A percentile compares a stretch with the other conserved stretches of the same genome.
These are phyloP conservation scores for Lichenothelia convexa DNA, from an alignment of 495 filamentous ascomycete genomes.

Conservation along the genomic window DNA sequence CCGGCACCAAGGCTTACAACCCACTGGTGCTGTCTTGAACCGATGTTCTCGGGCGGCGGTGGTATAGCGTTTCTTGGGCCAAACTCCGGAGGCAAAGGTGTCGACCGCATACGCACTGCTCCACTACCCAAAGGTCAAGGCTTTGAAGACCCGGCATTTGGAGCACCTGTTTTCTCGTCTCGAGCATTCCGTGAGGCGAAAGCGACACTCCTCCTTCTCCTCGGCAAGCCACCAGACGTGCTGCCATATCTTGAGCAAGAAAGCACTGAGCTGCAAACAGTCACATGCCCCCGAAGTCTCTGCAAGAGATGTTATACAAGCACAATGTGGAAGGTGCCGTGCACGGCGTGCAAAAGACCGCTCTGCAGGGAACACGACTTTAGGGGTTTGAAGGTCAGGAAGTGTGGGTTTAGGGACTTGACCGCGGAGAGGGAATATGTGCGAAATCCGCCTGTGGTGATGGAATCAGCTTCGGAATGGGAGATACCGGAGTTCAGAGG, in stretches of 20 bases:
- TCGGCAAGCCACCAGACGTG: constrained; percentile 15
- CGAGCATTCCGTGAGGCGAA: constrained; percentile 11
- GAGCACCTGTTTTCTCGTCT: constrained; percentile 7
- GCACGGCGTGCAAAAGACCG: constrained; percentile 36
- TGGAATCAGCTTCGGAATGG: too few relatives aligned
- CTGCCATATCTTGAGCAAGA: constrained; percentile 23
- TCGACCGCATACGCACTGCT: constrained; percentile 37
- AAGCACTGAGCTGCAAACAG: constrained; percentile 30
- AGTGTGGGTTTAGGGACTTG: constrained; percentile 40
- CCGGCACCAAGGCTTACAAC: constrained; percentile 34
- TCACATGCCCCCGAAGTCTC: constrained; percentile 37
- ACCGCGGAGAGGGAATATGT: constrained; percentile 26
- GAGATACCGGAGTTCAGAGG: too few relatives aligned
- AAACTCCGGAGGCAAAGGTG: constrained; percentile 30
- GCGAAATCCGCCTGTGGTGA: too few relatives aligned
- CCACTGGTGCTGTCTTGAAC: constrained; percentile 46
- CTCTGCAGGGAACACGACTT: constrained; percentile 46
- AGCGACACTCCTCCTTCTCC: too few relatives aligned
- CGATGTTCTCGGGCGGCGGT: constrained; percentile 42
- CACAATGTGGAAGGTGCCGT: constrained; percentile 39
- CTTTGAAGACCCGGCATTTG: constrained; percentile 37
- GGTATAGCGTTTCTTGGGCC: constrained; percentile 36
- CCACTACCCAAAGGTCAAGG: constrained; percentile 35
- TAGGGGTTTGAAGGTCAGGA: constrained; percentile 37
- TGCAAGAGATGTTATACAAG: constrained; percentile 41